phyloP scores from a whole-genome alignment of 306 rosid species.

The Carpinus fangiana region DNA sequence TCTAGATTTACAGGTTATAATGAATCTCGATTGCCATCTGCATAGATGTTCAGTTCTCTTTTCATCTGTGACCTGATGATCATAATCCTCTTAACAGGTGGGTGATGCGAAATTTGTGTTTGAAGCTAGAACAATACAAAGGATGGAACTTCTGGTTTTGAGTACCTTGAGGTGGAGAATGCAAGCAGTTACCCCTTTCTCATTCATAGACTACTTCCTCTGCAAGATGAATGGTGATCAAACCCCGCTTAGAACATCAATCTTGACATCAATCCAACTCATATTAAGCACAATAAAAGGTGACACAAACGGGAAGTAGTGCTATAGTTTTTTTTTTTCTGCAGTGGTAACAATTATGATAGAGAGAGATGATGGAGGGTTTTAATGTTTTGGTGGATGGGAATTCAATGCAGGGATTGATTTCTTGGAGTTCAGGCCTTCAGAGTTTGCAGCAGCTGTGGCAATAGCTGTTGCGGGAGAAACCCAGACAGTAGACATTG shows the following conservation, averaged over 20 bases:
- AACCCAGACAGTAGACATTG: conserved; percentile 56
- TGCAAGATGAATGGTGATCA: conserved; percentile 58
- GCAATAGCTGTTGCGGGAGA: conserved; percentile 64
- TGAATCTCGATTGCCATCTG: not conserved
- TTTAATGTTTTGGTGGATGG: conserved; percentile 45
- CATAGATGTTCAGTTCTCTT: conserved; percentile 1
- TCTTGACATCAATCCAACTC: conserved; percentile 54
- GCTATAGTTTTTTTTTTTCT: conserved; percentile 9
- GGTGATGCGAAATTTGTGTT: conserved; percentile 75
- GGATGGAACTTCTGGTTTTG: conserved; percentile 93
- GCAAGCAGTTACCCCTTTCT: conserved; percentile 87
- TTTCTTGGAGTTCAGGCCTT: conserved; percentile 90
- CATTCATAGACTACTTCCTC: conserved; percentile 77
- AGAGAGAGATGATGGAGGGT: conserved; percentile 4
- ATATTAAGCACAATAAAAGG: conserved; percentile 59
- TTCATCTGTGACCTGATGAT: conserved; percentile 22
- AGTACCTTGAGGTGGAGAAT: conserved; percentile 91
- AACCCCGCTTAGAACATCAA: conserved; percentile 40
- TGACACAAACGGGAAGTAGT: conserved; percentile 24
- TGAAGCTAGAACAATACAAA: conserved; percentile 82
- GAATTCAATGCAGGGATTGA: conserved; percentile 82
- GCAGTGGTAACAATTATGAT: conserved; percentile 19
- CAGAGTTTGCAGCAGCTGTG: conserved; percentile 93
- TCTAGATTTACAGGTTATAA: conserved; percentile 78
- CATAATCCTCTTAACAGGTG: conserved; percentile 46